A percentile compares a stretch with the other conserved stretches of the same genome.
phyloP scores from a whole-genome alignment of 352 stramenopile species.

The Globisporangium spiculum region DNA sequence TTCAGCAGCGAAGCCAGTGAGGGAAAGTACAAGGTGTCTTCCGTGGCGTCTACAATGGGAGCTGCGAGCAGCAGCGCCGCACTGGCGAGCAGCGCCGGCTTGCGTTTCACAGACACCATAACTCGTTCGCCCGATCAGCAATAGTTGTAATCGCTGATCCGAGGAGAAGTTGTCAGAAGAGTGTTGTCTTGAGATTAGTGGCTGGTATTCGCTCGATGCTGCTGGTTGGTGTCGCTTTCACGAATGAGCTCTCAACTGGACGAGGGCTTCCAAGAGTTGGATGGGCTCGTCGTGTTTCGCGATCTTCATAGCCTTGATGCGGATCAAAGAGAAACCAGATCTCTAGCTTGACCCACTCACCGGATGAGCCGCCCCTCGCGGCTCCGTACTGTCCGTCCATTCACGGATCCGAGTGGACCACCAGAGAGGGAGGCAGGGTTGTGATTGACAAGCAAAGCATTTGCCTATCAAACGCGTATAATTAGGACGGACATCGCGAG shows the following conservation, averaged over 20 bases:
- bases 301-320: not conserved
- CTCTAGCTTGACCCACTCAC: not conserved
- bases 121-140: not conserved
- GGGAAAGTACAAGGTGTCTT: constrained; percentile 8
- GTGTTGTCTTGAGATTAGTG: too few relatives aligned
- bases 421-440: not conserved
- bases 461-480: constrained; percentile 6
- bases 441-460: not conserved
- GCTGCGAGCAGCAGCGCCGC: not conserved
- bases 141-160: too few relatives aligned
- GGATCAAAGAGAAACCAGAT: not conserved
- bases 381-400: not conserved
- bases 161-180: not conserved
- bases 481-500: constrained; percentile 5
- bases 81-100: not conserved
- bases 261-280: not conserved
- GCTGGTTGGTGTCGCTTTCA: constrained; percentile 4
- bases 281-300: not conserved
- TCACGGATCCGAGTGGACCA: not conserved
- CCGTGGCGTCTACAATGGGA: not conserved
- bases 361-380: not conserved
- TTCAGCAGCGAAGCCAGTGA: not conserved
- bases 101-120: constrained; percentile 3
- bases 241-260: not conserved
- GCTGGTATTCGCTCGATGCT: not conserved